phyloP scores from a whole-genome alignment of 768 basidiomycete species.

The Suillus sp. region DNA sequence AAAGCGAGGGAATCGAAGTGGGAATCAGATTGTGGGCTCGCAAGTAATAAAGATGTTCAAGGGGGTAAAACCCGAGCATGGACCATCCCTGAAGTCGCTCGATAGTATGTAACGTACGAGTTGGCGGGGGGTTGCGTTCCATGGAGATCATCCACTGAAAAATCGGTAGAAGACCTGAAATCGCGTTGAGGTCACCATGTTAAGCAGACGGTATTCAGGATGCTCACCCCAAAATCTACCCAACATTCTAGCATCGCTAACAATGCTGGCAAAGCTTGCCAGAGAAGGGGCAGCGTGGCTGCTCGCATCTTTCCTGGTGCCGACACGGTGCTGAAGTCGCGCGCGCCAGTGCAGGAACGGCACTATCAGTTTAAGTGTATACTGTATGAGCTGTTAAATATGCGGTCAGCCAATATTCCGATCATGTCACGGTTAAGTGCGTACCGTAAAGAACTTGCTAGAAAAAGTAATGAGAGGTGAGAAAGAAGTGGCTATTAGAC shows the following conservation, averaged over 20 bases:
- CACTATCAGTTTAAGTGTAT: slow-evolving; percentile 67
- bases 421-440: not conserved
- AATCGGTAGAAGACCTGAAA: slow-evolving; percentile 71
- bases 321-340: slow-evolving; percentile 64
- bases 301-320: slow-evolving; percentile 52
- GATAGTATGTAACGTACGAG: slow-evolving; percentile 68
- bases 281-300: slow-evolving; percentile 58
- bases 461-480: slow-evolving; percentile 6
- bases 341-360: slow-evolving; percentile 71
- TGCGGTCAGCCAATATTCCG: slow-evolving; percentile 8
- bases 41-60: slow-evolving; percentile 77
- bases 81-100: slow-evolving; percentile 75
- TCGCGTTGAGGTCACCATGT: not conserved
- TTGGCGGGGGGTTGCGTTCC: slow-evolving; percentile 72
- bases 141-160: slow-evolving; percentile 78
- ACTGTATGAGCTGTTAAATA: slow-evolving; percentile 63
- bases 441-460: slow-evolving; percentile 79
- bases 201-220: not conserved
- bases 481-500: slow-evolving; percentile 13
- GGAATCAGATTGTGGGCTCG: slow-evolving; percentile 63
- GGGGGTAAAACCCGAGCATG: slow-evolving; percentile 79
- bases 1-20: slow-evolving; percentile 47
- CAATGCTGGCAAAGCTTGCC: slow-evolving; percentile 52
- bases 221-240: slow-evolving; percentile 82
- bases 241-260: slow-evolving; percentile 71